These are phyloP conservation scores for Dendrocalamus sinicus DNA, from an alignment of 176 grass and related monocot species.

Conservation along the genomic window DNA sequence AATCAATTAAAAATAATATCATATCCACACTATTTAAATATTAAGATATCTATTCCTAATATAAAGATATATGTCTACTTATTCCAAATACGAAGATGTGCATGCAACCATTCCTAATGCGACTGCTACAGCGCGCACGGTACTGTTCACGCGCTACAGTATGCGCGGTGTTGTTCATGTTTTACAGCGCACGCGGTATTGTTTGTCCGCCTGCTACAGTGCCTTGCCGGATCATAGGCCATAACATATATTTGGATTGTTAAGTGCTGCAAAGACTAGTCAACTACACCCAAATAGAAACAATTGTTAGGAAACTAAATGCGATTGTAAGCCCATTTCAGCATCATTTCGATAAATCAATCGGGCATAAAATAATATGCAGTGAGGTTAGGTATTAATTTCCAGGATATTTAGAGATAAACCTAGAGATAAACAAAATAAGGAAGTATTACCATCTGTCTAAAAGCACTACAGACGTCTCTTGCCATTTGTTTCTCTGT, in stretches of 20 bases:
- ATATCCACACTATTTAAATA: no score
- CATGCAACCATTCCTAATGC: no score
- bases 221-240: no score
- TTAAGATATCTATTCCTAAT: no score
- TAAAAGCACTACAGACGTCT: constrained; percentile 88
- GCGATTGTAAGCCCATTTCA: background rate
- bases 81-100: no score
- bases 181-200: no score
- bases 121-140: no score
- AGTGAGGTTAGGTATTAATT: constrained; percentile 8
- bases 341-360: constrained; percentile 9
- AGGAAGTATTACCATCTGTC: constrained; percentile 71
- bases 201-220: no score
- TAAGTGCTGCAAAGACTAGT: background rate
- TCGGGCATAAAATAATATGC: constrained; percentile 7
- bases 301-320: background rate
- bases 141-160: no score
- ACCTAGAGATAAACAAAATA: constrained; percentile 15
- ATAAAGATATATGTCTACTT: no score
- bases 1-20: no score
- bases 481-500: constrained; percentile 98
- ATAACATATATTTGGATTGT: background rate
- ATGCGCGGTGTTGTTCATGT: no score
- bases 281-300: background rate
- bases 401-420: constrained; percentile 27